These are phyloP conservation scores for Claviceps purpurea DNA, from an alignment of 2,329 filamentous ascomycete genomes.

Conservation along the genomic window DNA sequence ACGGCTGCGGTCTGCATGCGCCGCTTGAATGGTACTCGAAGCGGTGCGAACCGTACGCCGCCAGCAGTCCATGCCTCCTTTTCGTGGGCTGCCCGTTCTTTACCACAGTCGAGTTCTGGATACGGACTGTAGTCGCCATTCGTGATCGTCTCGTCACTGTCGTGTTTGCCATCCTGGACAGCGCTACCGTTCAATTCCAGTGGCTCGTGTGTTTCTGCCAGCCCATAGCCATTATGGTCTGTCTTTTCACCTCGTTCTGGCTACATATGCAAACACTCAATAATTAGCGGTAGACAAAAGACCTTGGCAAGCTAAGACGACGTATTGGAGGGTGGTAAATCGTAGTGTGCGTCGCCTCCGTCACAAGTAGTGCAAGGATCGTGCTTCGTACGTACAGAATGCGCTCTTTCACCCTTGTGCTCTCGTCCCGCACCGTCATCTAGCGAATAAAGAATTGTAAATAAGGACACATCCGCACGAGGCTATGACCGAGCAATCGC, in stretches of 20 bases:
- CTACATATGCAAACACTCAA: too few species aligned
- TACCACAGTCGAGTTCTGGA: constrained; percentile 14
- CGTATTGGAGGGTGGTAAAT: too few species aligned
- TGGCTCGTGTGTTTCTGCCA: not conserved
- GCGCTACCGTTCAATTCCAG: not conserved
- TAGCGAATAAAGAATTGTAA: not conserved
- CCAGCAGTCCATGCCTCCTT: constrained; percentile 23
- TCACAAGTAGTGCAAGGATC: too few species aligned
- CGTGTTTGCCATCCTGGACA: not conserved
- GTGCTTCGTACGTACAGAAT: too few species aligned
- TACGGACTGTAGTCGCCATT: constrained; percentile 12
- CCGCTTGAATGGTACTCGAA: constrained; percentile 57
- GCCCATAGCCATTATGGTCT: too few species aligned
- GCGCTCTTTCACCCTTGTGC: too few species aligned
- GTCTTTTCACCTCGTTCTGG: too few species aligned
- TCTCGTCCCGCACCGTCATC: too few species aligned
- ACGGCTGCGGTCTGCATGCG: constrained; percentile 69
- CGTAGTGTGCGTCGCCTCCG: too few species aligned
- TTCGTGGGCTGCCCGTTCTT: constrained; percentile 12
- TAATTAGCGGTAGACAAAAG: too few species aligned
- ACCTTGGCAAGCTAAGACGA: too few species aligned
- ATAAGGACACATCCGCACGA: not conserved
- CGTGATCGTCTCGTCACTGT: not conserved
- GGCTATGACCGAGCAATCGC: not conserved
- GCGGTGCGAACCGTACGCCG: constrained; percentile 71